Conservation (phyloP, 495 filamentous ascomycete genomes). For the Lasiosphaeris hirsuta region DNA sequence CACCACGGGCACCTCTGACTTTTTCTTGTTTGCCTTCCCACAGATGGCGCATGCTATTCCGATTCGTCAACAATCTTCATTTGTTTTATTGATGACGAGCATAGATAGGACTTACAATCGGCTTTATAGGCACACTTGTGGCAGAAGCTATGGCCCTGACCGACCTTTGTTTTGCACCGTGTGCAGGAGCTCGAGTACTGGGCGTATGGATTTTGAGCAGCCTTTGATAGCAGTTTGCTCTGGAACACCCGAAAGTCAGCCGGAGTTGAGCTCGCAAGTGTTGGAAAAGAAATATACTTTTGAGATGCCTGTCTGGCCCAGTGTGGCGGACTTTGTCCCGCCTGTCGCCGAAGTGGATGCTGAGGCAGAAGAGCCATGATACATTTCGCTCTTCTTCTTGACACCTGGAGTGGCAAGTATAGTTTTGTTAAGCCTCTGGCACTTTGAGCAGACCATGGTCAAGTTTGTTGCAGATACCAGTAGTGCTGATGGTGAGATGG, state of each 20-base stretch:
- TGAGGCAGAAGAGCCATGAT: constrained; percentile 59
- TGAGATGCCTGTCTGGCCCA: constrained; percentile 53
- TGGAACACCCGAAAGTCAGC: constrained; percentile 37
- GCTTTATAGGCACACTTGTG: constrained; percentile 65
- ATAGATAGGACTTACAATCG: constrained; percentile 47
- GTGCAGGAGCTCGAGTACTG: constrained; percentile 60
- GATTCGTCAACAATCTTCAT: constrained; percentile 17
- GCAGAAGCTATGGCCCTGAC: constrained; percentile 60
- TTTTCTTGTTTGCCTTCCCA: constrained; percentile 58
- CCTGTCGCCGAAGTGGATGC: constrained; percentile 33
- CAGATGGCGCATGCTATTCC: constrained; percentile 61
- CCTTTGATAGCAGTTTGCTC: constrained; percentile 66
- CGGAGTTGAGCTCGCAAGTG: background rate
- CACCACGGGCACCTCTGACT: constrained; percentile 50
- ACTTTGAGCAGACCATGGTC: constrained; percentile 68
- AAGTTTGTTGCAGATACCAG: background rate
- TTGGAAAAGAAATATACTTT: constrained; percentile 35
- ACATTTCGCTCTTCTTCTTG: constrained; percentile 70
- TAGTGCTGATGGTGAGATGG: background rate
- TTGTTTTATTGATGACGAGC: background rate
- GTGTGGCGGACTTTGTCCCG: constrained; percentile 46
- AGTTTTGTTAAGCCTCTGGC: constrained; percentile 60
- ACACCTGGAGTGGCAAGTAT: constrained; percentile 65
- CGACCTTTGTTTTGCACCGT: constrained; percentile 62
- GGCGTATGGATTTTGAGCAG: constrained; percentile 67